A percentile compares a stretch with the other conserved stretches of the same genome.
These are phyloP conservation scores for Scytalidium lignicola DNA, from an alignment of 2,329 filamentous ascomycete species.

Conservation along the genomic window DNA sequence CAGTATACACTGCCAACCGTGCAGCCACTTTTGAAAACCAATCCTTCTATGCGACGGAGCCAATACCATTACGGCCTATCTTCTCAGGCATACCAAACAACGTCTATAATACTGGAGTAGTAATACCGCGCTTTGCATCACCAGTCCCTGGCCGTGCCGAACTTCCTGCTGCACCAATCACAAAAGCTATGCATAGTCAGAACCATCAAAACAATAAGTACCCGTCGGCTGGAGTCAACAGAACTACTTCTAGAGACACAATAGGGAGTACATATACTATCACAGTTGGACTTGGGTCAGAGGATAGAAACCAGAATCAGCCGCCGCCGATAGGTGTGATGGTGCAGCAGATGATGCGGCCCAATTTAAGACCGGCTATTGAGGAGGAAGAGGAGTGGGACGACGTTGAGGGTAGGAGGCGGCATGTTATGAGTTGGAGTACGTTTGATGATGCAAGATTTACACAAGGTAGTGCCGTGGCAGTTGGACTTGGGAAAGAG, in stretches of 20 bases:
- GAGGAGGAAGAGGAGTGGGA: neutral
- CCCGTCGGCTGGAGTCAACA: neutral
- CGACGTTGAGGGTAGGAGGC: neutral
- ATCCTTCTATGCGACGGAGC: neutral
- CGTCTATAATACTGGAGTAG: no score
- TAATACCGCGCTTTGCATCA: neutral
- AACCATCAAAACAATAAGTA: neutral
- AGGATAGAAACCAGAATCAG: neutral
- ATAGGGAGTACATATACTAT: neutral
- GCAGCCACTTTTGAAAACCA: neutral
- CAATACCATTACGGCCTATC: neutral
- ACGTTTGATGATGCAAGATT: neutral
- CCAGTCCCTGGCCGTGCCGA: conserved; percentile 8
- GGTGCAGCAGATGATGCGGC: neutral
- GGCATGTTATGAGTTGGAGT: neutral
- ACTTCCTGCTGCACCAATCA: conserved; percentile 9
- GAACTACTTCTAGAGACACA: neutral
- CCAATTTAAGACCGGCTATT: neutral
- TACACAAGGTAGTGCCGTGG: neutral
- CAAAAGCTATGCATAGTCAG: neutral
- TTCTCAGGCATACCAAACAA: neutral
- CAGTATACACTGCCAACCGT: neutral
- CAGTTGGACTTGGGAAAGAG: neutral
- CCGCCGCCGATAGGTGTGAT: neutral
- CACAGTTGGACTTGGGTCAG: neutral